Base-by-base conservation (phyloP, 208 protist species). In the Trypanosomatidae sp. region DNA sequence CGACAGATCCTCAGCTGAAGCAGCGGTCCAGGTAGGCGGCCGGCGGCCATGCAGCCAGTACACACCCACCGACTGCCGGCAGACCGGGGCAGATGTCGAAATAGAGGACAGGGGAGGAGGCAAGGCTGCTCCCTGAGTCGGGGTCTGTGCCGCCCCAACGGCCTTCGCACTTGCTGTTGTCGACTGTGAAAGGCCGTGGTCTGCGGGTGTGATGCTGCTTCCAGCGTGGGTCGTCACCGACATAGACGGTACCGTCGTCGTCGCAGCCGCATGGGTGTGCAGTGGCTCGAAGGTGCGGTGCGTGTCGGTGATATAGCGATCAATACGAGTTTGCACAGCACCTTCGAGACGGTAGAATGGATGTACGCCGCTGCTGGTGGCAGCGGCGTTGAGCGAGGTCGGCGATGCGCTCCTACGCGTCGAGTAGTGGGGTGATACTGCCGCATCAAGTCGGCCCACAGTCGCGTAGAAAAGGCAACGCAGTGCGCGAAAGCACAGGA, bases 41-140 rank as follows among this genome's bases (percentile, higher is more conserved):
- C 68, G 60, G 12, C 69, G 69, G 44, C 69, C 69, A 41, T 74
- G 75, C 46, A 79, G 69, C 75, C 75, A 79, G 56, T 74, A 70
- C 28, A 74, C 75, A 8, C 62, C 75, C 30, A 74, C 67, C 13
- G 69, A 70, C 36, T 62, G 49, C 28, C 22, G 59, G 49, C 73
- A 78, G 47, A 22, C 50, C 28, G 66, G 47, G 5, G 25, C n/a
- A 22, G 47, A 22, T 55, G 58, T 41, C 19, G 62, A 39, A 44
- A 22, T 19, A 8, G 33, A 19, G 60, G 39, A 30, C 7, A 25
- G 12, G 9, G 72, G 49, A 19, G 12, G 62, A 39, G 41, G 8
- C 17, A 43, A 33, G 2, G 64, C 12, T 39, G 62, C 22, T 43
- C 7, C 39, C 22, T 47, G 60, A 25, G 2, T 22, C 36, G 10